Base-by-base conservation (phyloP, 139 green algal genomes). In the Chlamydomonas applanata region DNA sequence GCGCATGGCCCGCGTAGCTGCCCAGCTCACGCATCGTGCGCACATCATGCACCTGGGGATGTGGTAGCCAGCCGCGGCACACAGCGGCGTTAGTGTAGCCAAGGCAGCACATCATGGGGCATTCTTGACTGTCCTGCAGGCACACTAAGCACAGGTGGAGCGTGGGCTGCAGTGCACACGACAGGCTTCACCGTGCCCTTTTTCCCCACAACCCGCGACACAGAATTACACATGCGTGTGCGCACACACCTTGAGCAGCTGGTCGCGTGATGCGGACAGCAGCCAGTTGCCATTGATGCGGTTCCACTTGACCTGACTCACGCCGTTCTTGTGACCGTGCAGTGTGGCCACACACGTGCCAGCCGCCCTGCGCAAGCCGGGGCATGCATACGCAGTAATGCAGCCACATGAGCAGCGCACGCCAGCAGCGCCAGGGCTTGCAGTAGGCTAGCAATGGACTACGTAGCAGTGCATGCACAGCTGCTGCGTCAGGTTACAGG, bases 261-360 rank as follows among this genome's bases (percentile, higher is more conserved):
- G 81, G 81, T 98, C 94, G 3, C 92, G 79, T 32, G 68, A 88
- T 27, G 76, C 84, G 0, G 91, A 91, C 3, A 95, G 79, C 59
- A 98, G 76, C 92, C 90, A 97, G 84, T 95, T 91, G 35, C 91
- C 94, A 76, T 96, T 97, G 30, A 60, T 33, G 4, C 45, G 33
- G 71, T 96, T 97, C 93, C 93, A 97, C 45, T 87, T 75, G 19
- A 90, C 83, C 46, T 84, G 87, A 76, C 82, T 91, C 17, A 97
- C 73, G 17, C 85, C 88, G 52, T 79, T 88, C 76, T 97, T 97
- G 85, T 98, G 94, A 1, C 89, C 92, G 56, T 97, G 89, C 79
- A 98, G 79, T 0, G 88, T 96, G 14, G 83, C 73, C 11, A 94
- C 40, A 40, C 67, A 84, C 25, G 25, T 33, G 32, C 53, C 61